Evolutionary conservation across 805 yeast species (phyloP), one percentile per base, ranked within the genome.

Genomic region (Saccharomyces paradoxus): DNA sequence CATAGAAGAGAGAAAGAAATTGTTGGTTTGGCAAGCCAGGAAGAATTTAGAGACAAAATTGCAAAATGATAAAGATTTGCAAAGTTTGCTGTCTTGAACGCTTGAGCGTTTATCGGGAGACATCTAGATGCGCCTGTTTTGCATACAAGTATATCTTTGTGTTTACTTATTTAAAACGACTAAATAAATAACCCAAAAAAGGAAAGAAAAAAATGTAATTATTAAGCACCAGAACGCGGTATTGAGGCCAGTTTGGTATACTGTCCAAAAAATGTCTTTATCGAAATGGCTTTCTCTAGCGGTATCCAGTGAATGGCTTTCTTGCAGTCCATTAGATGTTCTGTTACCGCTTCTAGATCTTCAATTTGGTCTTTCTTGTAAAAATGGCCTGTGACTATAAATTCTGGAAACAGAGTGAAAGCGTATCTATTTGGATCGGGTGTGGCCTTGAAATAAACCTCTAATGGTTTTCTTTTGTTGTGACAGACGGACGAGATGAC

Each of bases 1-100:
- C 53, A 59, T 66, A 17, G 60, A 61, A 26, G 68, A 65, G 27
- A 66, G 71, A 31, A 68, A 68, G 57, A 63, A 59, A 51, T 62
- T 56, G 41, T 77, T 86, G 84, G 77, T 86, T 46, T 66, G 80
- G 64, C 74, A 76, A 54, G 89, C 90, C 1, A 78, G 90, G 60
- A 70, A 75, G 60, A 78, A 84, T 65, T 72, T 89, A 67, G 80
- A 73, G 53, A 56, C 57, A 46, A 49, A 53, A 12, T 32, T 65
- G 27, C 53, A 55, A 22, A 52, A 48, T 6, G 66, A 64, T 50
- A 46, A 53, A 13, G 54, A 58, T 30, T 52, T 59, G 29, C 41
- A 50, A 21, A 49, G 50, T 24, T 47, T 56, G 29, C 44, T 56
- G 28, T 46, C 48, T 21, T 37, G 24, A 37, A 17, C 44, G 24